phyloP scores from a whole-genome alignment of 1,284 basidiomycete genomes.

The Trametes versicolor region DNA sequence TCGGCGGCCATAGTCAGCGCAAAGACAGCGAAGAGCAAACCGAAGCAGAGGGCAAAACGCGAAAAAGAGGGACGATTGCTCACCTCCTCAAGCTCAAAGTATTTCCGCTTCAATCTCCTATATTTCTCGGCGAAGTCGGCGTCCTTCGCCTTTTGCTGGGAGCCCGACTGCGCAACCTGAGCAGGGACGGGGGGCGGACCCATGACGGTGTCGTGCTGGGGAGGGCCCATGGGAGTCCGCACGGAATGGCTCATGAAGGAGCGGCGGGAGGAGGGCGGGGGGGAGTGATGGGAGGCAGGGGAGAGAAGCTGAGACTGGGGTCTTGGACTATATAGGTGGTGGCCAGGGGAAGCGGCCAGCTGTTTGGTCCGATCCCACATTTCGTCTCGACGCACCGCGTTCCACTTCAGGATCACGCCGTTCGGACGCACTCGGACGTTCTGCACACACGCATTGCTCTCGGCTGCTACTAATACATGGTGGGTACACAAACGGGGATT shows the following conservation, averaged over 20 bases:
- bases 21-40: slow-evolving; percentile 16
- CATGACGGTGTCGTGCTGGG: slow-evolving; percentile 58
- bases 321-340: slow-evolving; percentile 36
- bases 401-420: slow-evolving; percentile 30
- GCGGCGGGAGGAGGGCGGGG: slow-evolving; percentile 31
- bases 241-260: slow-evolving; percentile 43
- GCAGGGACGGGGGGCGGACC: slow-evolving; percentile 54
- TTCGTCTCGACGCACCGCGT: slow-evolving; percentile 32
- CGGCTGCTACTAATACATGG: slow-evolving; percentile 14
- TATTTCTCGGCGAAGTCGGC: slow-evolving; percentile 66
- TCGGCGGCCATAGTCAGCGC: slow-evolving; percentile 10
- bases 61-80: slow-evolving; percentile 38
- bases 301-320: slow-evolving; percentile 32
- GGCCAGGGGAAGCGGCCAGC: slow-evolving; percentile 43
- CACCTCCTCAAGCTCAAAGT: slow-evolving; percentile 75
- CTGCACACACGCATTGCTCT: background rate
- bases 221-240: slow-evolving; percentile 40
- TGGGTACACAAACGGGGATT: background rate
- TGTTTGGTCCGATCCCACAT: slow-evolving; percentile 45
- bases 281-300: slow-evolving; percentile 36
- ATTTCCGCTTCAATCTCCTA: slow-evolving; percentile 67
- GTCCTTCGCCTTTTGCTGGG: slow-evolving; percentile 48
- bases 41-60: slow-evolving; percentile 8
- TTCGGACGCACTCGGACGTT: slow-evolving; percentile 6
- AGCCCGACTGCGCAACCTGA: slow-evolving; percentile 43